Evolutionary conservation across 352 stramenopile species (phyloP), one percentile per base, ranked within the genome.

Genomic region (Pythium pyrilobum): DNA sequence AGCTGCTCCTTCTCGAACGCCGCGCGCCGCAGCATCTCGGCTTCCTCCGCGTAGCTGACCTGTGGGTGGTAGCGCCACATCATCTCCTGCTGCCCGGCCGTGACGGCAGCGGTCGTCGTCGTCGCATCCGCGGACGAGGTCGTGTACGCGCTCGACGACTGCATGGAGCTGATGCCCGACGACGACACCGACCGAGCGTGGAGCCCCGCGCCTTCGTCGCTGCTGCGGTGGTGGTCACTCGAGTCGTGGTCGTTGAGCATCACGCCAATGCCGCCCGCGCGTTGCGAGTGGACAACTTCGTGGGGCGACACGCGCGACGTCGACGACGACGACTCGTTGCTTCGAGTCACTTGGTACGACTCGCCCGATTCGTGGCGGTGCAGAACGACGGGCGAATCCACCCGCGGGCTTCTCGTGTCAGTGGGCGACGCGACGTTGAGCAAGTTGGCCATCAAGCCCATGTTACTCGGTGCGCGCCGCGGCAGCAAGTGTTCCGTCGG

Each of bases 391-490:
- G 77, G 65, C 29, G 75, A 85, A 32, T 80, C 66, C 9, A 71
- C 69, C 3, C 60, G 67, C 16, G 60, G 55, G 37, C 57, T 64
- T 18, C 41, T 43, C 29, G 69, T 57, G 25, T 89, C 79, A n/a
- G 77, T 71, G 8, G 62, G 55, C 7, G 77, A 85, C 3, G 74
- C 62, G 4, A 87, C 75, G 59, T 89, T 92, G 13, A 92, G 61
- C n/a, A 92, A 58, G 32, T 77, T 92, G 11, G 77, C 74, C 81
- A 92, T 92, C 31, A 87, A 65, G 8, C 72, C 73, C 77, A 92
- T 92, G 13, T 75, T 69, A 51, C 71, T 88, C 24, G 65, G 47
- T 45, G 42, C 41, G 59, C 28, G 65, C 52, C 32, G 65, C 46
- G 77, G 74, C 6, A 91, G 54, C 59, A 91, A 53, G 37, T 87